Base-by-base conservation (phyloP, 2,329 filamentous ascomycete species). In the Diaporthe vaccinii region DNA sequence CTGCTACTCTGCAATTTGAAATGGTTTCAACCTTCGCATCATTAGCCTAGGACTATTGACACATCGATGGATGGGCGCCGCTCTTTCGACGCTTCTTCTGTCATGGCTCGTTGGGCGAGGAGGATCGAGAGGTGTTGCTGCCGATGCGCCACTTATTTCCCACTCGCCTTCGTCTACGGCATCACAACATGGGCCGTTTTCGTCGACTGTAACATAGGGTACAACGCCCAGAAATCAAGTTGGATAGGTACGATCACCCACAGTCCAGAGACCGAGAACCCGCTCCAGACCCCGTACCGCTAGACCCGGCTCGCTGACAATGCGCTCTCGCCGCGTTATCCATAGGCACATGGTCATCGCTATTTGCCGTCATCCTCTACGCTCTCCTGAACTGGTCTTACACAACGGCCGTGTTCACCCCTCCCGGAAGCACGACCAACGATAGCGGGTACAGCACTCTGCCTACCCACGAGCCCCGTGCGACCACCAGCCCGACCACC, bases 111-210 rank as follows among this genome's bases (percentile, higher is more conserved):
- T 80, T 94, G 91, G 87, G 93, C 91, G 67, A 89, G 93, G 78
- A 91, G 89, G 82, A 72, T 94, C 80, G 96, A 98, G 88, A 93
- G 95, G 68, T 93, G 91, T 81, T 98, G 95, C 88, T 98, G 96
- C 86, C 86, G 89, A 58, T 90, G 92, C 76, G 89, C 93, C 72
- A 94, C 91, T 36, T 98, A 95, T 84, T 94, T 98, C 79, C 96
- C 96, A n/a, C 88, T 98, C 25, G 87, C 87, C 39, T 98, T 98
- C 82, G 94, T 98, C 75, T 98, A 98, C 81, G 90, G 93, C 74
- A 84, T 98, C 78, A 96, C 95, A n/a, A 93, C 93, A 15, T 99
- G 97, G 97, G 96, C 95, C 3, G 91, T 93, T n/a, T 98, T 94
- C 89, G 95, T 98, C 12, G 90, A 96, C 79, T 89, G 94, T 65